Evolutionary conservation across 495 filamentous ascomycete genomes (phyloP).

Genomic region (Hyaloscypha hepaticicola): DNA sequence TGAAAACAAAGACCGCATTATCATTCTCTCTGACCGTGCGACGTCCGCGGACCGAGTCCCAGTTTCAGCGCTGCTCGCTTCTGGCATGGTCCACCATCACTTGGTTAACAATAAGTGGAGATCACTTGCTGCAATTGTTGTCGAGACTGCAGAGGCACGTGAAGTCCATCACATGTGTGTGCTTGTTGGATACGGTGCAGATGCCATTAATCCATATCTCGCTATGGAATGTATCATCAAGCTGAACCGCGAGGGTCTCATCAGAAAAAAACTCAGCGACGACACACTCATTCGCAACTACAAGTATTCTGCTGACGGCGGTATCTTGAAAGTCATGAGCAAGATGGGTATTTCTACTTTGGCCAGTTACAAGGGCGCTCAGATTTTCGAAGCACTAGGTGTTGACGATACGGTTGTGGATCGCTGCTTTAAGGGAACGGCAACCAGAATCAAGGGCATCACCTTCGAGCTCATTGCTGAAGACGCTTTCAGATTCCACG

Average conservation of each 20-base stretch:
- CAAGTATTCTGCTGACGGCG: slow-evolving; percentile 95
- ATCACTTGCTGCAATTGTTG: slow-evolving; percentile 80
- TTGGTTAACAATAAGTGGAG: slow-evolving; percentile 97
- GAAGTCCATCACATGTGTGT: slow-evolving; percentile 99
- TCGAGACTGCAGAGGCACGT: slow-evolving; percentile 95
- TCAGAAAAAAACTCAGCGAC: slow-evolving; percentile 83
- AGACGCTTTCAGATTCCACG: slow-evolving; percentile 95
- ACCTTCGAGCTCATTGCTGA: slow-evolving; percentile 95
- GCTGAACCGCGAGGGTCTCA: slow-evolving; percentile 93
- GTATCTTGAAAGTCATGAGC: slow-evolving; percentile 99
- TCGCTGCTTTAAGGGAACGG: slow-evolving; percentile 93
- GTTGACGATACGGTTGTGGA: slow-evolving; percentile 95
- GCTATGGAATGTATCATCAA: slow-evolving; percentile 98
- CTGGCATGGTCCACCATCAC: slow-evolving; percentile 95
- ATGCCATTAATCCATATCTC: slow-evolving; percentile 96
- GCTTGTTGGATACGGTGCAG: slow-evolving; percentile 90
- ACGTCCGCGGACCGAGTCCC: slow-evolving; percentile 81
- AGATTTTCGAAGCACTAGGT: slow-evolving; percentile 99
- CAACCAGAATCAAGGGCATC: slow-evolving; percentile 91
- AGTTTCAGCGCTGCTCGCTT: slow-evolving; percentile 86
- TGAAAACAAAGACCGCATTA: slow-evolving; percentile 77
- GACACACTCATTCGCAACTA: slow-evolving; percentile 93
- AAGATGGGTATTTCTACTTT: slow-evolving; percentile 99
- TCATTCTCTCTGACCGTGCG: slow-evolving; percentile 89
- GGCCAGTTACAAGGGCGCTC: slow-evolving; percentile 97